phyloP scores from a whole-genome alignment of 2,329 filamentous ascomycete genomes.

The Aspergillus calidoustus region DNA sequence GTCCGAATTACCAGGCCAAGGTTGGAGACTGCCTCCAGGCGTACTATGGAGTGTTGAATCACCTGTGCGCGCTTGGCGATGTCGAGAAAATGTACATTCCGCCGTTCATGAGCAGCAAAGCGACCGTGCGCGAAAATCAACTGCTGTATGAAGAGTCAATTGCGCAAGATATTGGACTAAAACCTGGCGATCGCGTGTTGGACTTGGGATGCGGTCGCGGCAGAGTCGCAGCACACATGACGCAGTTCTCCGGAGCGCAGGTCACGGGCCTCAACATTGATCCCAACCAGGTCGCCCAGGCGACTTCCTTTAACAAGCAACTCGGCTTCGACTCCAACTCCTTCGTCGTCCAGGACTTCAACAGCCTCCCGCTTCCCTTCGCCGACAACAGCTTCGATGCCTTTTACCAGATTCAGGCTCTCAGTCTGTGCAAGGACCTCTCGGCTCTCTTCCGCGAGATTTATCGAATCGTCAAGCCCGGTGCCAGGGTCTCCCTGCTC shows the following conservation, averaged over 20 bases:
- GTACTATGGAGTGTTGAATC: slow-evolving; percentile 61
- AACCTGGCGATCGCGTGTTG: slow-evolving; percentile 52
- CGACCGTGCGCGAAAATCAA: slow-evolving; percentile 57
- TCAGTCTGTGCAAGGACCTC: slow-evolving; percentile 58
- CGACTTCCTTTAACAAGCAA: slow-evolving; percentile 50
- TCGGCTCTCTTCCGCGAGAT: slow-evolving; percentile 54
- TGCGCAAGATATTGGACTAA: slow-evolving; percentile 52
- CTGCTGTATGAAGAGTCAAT: slow-evolving; percentile 58
- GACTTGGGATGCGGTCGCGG: slow-evolving; percentile 60
- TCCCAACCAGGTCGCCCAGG: slow-evolving; percentile 57
- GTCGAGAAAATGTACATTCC: slow-evolving; percentile 66
- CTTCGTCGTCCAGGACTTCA: slow-evolving; percentile 58
- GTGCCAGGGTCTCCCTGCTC: slow-evolving; percentile 55
- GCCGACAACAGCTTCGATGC: slow-evolving; percentile 55
- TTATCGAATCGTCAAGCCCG: slow-evolving; percentile 56
- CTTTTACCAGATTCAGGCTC: slow-evolving; percentile 63
- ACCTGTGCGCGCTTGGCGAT: slow-evolving; percentile 59
- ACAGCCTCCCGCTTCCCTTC: slow-evolving; percentile 58
- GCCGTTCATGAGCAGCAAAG: slow-evolving; percentile 57
- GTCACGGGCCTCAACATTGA: slow-evolving; percentile 61
- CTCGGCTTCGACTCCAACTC: slow-evolving; percentile 49
- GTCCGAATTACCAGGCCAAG: slow-evolving; percentile 55
- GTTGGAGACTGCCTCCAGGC: slow-evolving; percentile 57
- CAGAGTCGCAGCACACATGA: slow-evolving; percentile 60
- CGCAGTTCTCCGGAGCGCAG: slow-evolving; percentile 51